These are phyloP conservation scores for Xanthoconium stramineum DNA, from an alignment of 768 basidiomycete genomes.

Conservation along the genomic window DNA sequence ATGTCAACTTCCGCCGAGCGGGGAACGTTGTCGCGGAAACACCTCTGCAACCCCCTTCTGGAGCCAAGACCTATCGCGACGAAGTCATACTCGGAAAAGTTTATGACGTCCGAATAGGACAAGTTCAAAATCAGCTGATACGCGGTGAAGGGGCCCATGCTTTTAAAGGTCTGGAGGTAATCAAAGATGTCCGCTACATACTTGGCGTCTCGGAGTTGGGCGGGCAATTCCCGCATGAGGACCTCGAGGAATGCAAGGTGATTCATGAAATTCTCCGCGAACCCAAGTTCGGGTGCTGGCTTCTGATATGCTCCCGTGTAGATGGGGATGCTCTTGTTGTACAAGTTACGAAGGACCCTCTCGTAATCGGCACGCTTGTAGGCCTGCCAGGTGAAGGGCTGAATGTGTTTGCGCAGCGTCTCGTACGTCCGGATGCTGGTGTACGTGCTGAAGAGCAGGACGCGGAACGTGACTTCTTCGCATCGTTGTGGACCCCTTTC, in stretches of 20 bases:
- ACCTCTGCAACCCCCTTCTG: slow-evolving; percentile 59
- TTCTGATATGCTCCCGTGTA: slow-evolving; percentile 73
- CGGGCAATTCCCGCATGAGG: slow-evolving; percentile 58
- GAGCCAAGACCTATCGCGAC: slow-evolving; percentile 69
- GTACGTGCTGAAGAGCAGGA: slow-evolving; percentile 69
- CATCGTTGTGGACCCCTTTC: slow-evolving; percentile 60
- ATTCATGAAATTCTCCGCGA: slow-evolving; percentile 47
- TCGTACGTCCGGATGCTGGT: slow-evolving; percentile 74
- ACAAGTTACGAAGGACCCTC: slow-evolving; percentile 45
- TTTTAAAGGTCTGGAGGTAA: slow-evolving; percentile 54
- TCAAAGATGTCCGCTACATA: slow-evolving; percentile 65
- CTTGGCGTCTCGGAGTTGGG: slow-evolving; percentile 44
- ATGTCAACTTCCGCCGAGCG: slow-evolving; percentile 51
- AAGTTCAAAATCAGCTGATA: slow-evolving; percentile 66
- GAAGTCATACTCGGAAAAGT: slow-evolving; percentile 67
- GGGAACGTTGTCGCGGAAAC: slow-evolving; percentile 51
- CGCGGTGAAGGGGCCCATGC: slow-evolving; percentile 72
- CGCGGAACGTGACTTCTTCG: slow-evolving; percentile 66
- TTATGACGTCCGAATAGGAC: slow-evolving; percentile 53
- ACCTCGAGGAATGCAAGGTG: slow-evolving; percentile 61
- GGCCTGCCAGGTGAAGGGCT: slow-evolving; percentile 57
- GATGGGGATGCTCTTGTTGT: slow-evolving; percentile 39
- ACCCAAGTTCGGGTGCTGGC: slow-evolving; percentile 58
- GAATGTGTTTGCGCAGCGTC: slow-evolving; percentile 47
- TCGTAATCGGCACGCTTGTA: slow-evolving; percentile 55